Conservation (phyloP, 1,284 basidiomycete species). For the Ceratobasidium sp. region DNA sequence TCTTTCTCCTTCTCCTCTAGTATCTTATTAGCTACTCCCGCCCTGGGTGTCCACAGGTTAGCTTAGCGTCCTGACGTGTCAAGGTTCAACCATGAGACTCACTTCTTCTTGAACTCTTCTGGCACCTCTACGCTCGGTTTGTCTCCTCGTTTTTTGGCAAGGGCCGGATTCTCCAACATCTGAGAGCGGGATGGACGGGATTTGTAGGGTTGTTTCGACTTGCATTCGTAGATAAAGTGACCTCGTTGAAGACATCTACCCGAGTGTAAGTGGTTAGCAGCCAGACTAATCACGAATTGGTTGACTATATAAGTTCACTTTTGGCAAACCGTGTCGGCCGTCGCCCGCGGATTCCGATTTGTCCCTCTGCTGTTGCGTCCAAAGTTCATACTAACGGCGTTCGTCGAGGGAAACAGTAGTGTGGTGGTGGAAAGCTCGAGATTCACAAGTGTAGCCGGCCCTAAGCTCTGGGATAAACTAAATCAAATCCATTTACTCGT, state of each 20-base stretch:
- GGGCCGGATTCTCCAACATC: constrained; percentile 76
- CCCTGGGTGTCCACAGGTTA: constrained; percentile 58
- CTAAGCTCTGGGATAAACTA: not conserved
- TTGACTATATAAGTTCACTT: constrained; percentile 68
- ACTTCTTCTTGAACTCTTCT: constrained; percentile 85
- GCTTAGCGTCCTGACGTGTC: not conserved
- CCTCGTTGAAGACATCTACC: constrained; percentile 60
- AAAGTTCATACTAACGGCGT: constrained; percentile 38
- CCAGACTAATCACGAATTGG: constrained; percentile 2
- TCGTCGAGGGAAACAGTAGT: not conserved
- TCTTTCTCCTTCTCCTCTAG: constrained; percentile 80
- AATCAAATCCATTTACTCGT: constrained; percentile 10
- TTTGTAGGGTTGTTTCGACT: constrained; percentile 76
- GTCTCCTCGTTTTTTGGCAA: constrained; percentile 73
- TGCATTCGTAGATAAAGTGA: constrained; percentile 85
- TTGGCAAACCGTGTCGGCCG: constrained; percentile 77
- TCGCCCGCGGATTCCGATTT: constrained; percentile 71
- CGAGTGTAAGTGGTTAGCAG: not conserved
- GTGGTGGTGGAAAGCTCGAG: not conserved
- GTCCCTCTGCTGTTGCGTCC: constrained; percentile 43
- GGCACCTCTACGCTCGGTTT: constrained; percentile 81
- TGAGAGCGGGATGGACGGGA: constrained; percentile 82
- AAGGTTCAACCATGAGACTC: constrained; percentile 52
- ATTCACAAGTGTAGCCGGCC: not conserved
- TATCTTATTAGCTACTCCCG: constrained; percentile 79